Percentiles rank a stretch among this genome's conserved stretches.
These are phyloP conservation scores for Chrysanthemum seticuspe DNA, from an alignment of 129 eudicot genomes.

Conservation along the genomic window DNA sequence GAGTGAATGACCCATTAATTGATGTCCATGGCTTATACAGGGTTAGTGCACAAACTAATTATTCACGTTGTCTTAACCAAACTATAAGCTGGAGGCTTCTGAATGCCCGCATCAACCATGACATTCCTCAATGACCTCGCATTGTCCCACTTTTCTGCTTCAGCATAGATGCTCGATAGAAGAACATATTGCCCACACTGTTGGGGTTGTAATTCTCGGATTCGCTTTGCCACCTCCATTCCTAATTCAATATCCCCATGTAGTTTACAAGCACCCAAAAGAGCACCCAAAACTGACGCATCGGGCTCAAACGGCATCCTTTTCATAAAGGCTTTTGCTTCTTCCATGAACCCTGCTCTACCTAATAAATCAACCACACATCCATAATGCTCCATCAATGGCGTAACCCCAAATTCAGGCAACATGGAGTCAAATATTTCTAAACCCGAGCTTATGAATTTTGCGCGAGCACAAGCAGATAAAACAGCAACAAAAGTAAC, in stretches of 20 bases:
- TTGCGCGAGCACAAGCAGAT: slow-evolving; percentile 69
- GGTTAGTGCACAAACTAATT: neutral
- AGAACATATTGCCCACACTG: slow-evolving; percentile 62
- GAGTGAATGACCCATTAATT: neutral
- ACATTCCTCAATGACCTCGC: slow-evolving; percentile 55
- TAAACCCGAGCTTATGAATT: slow-evolving; percentile 55
- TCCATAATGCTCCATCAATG: slow-evolving; percentile 85
- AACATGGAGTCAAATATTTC: slow-evolving; percentile 61
- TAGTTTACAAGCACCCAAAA: slow-evolving; percentile 80
- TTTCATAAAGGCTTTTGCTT: slow-evolving; percentile 57
- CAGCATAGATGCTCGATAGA: slow-evolving; percentile 68
- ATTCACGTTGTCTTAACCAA: slow-evolving; percentile 24
- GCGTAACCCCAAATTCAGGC: slow-evolving; percentile 39
- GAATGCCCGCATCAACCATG: slow-evolving; percentile 57
- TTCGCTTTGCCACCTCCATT: slow-evolving; percentile 46
- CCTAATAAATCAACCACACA: slow-evolving; percentile 84
- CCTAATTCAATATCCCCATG: slow-evolving; percentile 72
- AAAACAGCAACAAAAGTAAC: slow-evolving; percentile 69
- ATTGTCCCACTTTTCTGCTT: slow-evolving; percentile 61
- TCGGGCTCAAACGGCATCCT: slow-evolving; percentile 81
- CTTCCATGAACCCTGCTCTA: slow-evolving; percentile 65
- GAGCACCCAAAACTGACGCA: slow-evolving; percentile 77
- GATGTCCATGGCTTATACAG: neutral
- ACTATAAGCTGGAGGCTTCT: slow-evolving; percentile 66
- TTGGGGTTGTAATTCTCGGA: slow-evolving; percentile 51